Evolutionary conservation across 2,329 filamentous ascomycete species (phyloP).

Genomic region (Nigrospora oryzae): DNA sequence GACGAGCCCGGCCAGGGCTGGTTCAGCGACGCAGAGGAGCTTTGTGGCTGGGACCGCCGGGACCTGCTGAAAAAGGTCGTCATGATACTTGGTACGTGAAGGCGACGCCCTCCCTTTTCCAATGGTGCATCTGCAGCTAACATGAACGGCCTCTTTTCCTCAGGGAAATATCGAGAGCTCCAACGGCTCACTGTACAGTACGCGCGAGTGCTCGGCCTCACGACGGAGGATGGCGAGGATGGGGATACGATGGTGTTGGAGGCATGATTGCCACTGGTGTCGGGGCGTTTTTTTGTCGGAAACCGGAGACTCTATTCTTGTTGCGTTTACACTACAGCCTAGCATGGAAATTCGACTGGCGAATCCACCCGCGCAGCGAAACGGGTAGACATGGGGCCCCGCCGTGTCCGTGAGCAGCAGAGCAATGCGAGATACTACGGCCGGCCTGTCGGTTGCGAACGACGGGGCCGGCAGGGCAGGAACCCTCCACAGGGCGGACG

Average conservation of each 20-base stretch:
- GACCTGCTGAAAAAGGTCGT: conserved; percentile 87
- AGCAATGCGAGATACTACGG: too few relatives aligned
- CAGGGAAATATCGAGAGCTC: conserved; percentile 90
- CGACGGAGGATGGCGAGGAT: conserved; percentile 33
- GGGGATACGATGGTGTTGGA: conserved; percentile 27
- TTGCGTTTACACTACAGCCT: too few relatives aligned
- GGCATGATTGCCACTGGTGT: conserved; percentile 5
- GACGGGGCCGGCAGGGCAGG: too few relatives aligned
- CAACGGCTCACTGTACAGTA: conserved; percentile 95
- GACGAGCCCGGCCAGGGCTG: conserved; percentile 46
- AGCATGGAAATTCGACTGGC: too few relatives aligned
- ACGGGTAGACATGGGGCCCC: too few relatives aligned
- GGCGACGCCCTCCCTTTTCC: conserved; percentile 6
- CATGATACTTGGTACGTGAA: conserved; percentile 73
- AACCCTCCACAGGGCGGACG: too few relatives aligned
- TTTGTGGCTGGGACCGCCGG: conserved; percentile 87
- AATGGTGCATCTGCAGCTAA: conserved; percentile 21
- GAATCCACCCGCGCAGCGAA: too few relatives aligned
- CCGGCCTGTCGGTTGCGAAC: too few relatives aligned
- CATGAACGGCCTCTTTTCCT: neutral
- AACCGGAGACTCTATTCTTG: too few relatives aligned
- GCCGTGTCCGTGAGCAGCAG: too few relatives aligned
- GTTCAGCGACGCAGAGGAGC: conserved; percentile 58
- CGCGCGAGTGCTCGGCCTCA: conserved; percentile 68
- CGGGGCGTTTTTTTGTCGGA: too few relatives aligned